Conservation (phyloP, 1,284 basidiomycete genomes). For the Fistulinella staudtii region DNA sequence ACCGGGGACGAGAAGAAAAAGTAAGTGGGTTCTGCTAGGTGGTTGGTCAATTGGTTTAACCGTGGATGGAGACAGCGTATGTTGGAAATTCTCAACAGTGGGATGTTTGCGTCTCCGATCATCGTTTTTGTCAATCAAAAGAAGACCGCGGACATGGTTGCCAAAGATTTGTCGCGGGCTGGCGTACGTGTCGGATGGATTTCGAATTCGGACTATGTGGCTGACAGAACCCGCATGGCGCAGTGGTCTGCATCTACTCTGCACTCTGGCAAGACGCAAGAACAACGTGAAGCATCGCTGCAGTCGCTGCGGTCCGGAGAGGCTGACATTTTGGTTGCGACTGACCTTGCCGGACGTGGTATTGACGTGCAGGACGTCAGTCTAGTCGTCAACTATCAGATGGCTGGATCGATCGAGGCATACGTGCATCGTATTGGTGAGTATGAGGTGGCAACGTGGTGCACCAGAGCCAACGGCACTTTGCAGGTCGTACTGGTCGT, state of each 20-base stretch:
- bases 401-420: conserved; percentile 93
- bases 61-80: conserved; percentile 59
- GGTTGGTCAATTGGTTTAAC: conserved; percentile 7
- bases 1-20: conserved; percentile 93
- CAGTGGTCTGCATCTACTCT: conserved; percentile 87
- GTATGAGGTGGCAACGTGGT: conserved; percentile 19
- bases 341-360: conserved; percentile 96
- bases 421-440: conserved; percentile 96
- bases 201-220: neutral
- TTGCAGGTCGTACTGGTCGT: conserved; percentile 86
- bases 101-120: conserved; percentile 82
- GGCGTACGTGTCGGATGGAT: conserved; percentile 48
- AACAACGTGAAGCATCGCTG: conserved; percentile 91
- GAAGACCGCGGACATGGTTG: conserved; percentile 96
- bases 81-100: conserved; percentile 87
- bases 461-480: conserved; percentile 6
- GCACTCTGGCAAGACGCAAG: conserved; percentile 97
- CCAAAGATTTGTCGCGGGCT: conserved; percentile 84
- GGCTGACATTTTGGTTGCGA: conserved; percentile 87
- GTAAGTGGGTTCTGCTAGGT: conserved; percentile 34
- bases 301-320: conserved; percentile 83
- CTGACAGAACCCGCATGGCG: conserved; percentile 3
- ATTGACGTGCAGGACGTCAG: conserved; percentile 98
- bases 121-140: conserved; percentile 99
- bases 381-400: conserved; percentile 96